Percentiles rank a stretch among this genome's conserved stretches.
These are phyloP conservation scores for Spencermartinsiella europaea DNA, from an alignment of 805 yeast genomes.

Conservation along the genomic window DNA sequence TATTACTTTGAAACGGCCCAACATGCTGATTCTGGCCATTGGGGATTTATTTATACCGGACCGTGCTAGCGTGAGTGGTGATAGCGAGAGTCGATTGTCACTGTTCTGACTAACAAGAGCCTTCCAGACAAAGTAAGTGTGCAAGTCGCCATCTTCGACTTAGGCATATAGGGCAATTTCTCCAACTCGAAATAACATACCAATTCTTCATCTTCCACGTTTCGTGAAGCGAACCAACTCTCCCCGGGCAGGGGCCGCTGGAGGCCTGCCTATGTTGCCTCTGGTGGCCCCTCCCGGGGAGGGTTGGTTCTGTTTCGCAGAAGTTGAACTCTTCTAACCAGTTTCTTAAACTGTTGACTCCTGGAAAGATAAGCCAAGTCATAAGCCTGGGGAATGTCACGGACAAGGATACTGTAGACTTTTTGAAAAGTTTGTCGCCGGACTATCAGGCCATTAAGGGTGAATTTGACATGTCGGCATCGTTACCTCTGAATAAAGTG, in stretches of 20 bases:
- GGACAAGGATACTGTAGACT: conserved; percentile 54
- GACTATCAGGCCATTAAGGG: conserved; percentile 76
- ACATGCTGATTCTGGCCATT: conserved; percentile 70
- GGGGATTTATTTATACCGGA: conserved; percentile 64
- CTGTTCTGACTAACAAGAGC: conserved; percentile 2
- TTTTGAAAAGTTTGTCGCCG: conserved; percentile 63
- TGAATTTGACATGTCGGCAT: conserved; percentile 58
- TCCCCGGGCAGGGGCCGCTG: too few relatives aligned
- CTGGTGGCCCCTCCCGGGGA: too few relatives aligned
- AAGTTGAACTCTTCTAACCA: conserved; percentile 32
- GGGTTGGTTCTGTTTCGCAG: too few relatives aligned
- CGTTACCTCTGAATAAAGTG: conserved; percentile 58
- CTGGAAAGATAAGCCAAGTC: conserved; percentile 83
- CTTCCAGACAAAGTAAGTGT: conserved; percentile 7
- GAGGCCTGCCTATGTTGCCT: too few relatives aligned
- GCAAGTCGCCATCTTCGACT: neutral
- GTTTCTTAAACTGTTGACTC: conserved; percentile 71
- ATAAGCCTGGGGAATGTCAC: conserved; percentile 81
- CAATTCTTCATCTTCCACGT: too few relatives aligned
- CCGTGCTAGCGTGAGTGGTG: conserved; percentile 4
- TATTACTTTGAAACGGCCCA: too few relatives aligned
- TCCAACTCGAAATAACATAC: too few relatives aligned
- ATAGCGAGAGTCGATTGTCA: neutral
- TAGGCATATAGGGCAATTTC: neutral
- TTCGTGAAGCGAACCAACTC: too few relatives aligned